Base-by-base conservation (phyloP, 2,329 filamentous ascomycete genomes). In the Aspergillus sp. region DNA sequence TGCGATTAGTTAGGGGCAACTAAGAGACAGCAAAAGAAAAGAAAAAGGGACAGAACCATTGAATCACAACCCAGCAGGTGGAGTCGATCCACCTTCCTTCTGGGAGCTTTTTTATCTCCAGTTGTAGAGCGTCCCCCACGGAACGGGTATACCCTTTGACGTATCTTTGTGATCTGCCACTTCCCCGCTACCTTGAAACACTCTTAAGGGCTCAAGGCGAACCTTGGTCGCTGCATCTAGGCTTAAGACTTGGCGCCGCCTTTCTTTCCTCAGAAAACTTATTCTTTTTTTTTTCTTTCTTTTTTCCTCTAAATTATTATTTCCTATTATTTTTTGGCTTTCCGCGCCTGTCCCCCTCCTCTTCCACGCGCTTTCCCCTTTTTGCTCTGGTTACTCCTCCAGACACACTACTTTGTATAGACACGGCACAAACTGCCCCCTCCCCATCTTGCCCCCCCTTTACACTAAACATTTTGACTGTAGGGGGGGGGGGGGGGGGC, bases 131-230 rank as follows among this genome's bases (percentile, higher is more conserved):
- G 52, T 58, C 63, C 67, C 66, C 65, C 64, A 67, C 67, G 66
- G 63, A 65, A 66, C 67, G 68, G 69, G 67, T 70, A 68, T 68
- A 68, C 65, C 68, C 71, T 70, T 71, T 71, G 69, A 71, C 67
- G 66, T 70, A 69, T 65, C 62, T 65, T 61, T 70, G 64, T 66
- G 67, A 71, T 69, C 68, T 62, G 54, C 61, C 60, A 60, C 60
- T 67, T 70, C 71, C 71, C 71, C 71, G 71, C 71, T 68, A 65
- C 69, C 64, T 67, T 72, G 71, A 71, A 72, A 72, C 70, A 69
- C 57, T 49, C 55, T 60, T 47, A 62, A 62, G 56, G 60, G 65
- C 58, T 63, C 64, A 67, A 63, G 64, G 64, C 65, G 68, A 73
- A 73, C 68, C 69, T 70, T 71, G 66, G 69, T 69, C 62, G 61